Percentiles rank a stretch among this genome's conserved stretches.
phyloP scores from a whole-genome alignment of 1,139 yeast species.

The Magnusiomyces starmeri region DNA sequence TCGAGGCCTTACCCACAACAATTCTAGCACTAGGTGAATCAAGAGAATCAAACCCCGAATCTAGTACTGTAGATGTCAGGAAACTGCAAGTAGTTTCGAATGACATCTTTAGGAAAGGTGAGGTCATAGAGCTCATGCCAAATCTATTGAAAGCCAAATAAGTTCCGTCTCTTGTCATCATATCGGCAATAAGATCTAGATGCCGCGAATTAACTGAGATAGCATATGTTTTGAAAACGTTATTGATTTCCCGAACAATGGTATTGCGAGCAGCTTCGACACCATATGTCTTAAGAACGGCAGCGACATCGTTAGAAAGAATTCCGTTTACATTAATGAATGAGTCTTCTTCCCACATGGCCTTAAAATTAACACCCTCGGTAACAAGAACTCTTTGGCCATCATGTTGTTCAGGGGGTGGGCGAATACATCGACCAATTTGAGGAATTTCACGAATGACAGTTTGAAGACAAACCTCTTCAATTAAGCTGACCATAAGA shows the following conservation, averaged over 20 bases:
- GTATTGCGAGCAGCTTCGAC: constrained; percentile 99
- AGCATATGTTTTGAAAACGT: constrained; percentile 95
- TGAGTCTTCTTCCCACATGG: constrained; percentile 97
- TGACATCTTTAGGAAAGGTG: constrained; percentile 98
- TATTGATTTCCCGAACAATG: constrained; percentile 89
- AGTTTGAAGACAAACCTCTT: constrained; percentile 79
- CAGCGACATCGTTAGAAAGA: constrained; percentile 85
- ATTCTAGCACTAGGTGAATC: constrained; percentile 94
- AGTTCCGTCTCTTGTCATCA: constrained; percentile 99
- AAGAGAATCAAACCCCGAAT: constrained; percentile 80
- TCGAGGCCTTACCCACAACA: constrained; percentile 84
- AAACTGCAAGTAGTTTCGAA: constrained; percentile 98
- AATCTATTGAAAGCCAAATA: constrained; percentile 96
- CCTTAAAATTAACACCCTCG: constrained; percentile 95
- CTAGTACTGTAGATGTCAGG: constrained; percentile 91
- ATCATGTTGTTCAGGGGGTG: constrained; percentile 51
- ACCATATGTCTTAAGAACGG: constrained; percentile 88
- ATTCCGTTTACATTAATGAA: constrained; percentile 84
- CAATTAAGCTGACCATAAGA: constrained; percentile 94
- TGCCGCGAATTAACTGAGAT: constrained; percentile 90
- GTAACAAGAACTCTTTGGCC: constrained; percentile 70
- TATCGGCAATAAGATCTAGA: constrained; percentile 93
- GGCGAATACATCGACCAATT: constrained; percentile 91
- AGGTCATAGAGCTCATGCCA: constrained; percentile 92
- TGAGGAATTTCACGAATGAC: constrained; percentile 89